Percentiles rank a stretch among this genome's conserved stretches.
Conservation (phyloP, 2,329 filamentous ascomycete genomes). For the Neoscytalidium dimidiatum region DNA sequence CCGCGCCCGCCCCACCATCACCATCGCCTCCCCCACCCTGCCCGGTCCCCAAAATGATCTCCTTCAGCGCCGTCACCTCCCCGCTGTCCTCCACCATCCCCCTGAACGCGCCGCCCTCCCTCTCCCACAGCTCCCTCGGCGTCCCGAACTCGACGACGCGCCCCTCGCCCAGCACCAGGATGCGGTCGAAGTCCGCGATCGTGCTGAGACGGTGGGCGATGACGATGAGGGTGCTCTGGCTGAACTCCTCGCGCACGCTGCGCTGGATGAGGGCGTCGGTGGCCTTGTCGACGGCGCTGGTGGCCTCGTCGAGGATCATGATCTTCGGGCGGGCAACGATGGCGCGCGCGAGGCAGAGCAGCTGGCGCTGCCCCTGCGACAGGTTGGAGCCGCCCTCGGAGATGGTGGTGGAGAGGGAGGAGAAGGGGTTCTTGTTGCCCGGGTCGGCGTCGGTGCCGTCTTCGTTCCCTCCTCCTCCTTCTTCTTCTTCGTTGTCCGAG, state of each 20-base stretch:
- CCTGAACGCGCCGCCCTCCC: slow-evolving; percentile 6
- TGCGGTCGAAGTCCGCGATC: slow-evolving; percentile 27
- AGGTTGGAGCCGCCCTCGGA: slow-evolving; percentile 25
- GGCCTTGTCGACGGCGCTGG: slow-evolving; percentile 54
- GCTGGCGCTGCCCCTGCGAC: slow-evolving; percentile 26
- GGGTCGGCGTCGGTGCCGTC: neutral
- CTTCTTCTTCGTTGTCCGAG: neutral
- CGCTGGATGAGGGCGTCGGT: slow-evolving; percentile 27
- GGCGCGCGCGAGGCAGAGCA: slow-evolving; percentile 28
- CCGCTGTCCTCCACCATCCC: slow-evolving; percentile 20
- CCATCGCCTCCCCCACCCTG: neutral
- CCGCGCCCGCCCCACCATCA: neutral
- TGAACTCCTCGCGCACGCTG: slow-evolving; percentile 25
- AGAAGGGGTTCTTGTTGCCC: slow-evolving; percentile 25
- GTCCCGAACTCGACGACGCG: slow-evolving; percentile 25
- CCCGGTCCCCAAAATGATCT: slow-evolving; percentile 14
- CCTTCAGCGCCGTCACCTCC: slow-evolving; percentile 2
- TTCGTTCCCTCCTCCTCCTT: neutral
- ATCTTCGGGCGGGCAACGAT: slow-evolving; percentile 62
- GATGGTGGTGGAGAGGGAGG: slow-evolving; percentile 22
- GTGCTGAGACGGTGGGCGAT: slow-evolving; percentile 33
- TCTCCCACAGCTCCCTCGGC: slow-evolving; percentile 10
- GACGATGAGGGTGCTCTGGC: slow-evolving; percentile 25
- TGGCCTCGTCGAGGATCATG: slow-evolving; percentile 80
- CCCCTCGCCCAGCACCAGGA: slow-evolving; percentile 30